Percentiles rank a stretch among this genome's conserved stretches.
These are phyloP conservation scores for Geotrichum cucujoidarum DNA, from an alignment of 1,139 yeast genomes.

Conservation along the genomic window DNA sequence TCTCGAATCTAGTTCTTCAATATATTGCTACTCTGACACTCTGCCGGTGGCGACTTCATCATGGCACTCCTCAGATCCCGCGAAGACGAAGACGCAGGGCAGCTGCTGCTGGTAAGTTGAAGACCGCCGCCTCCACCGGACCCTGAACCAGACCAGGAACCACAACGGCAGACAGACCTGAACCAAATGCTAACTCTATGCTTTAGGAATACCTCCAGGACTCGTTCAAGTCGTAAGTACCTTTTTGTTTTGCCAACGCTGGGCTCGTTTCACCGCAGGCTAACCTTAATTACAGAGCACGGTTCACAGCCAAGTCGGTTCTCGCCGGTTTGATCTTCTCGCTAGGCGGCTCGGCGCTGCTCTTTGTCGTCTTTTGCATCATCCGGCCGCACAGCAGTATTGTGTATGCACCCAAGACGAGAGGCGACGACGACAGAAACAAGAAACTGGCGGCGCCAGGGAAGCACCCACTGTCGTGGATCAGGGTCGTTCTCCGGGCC, in stretches of 20 bases:
- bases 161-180: no score
- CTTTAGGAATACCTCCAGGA: slow-evolving; percentile 16
- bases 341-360: slow-evolving; percentile 35
- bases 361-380: slow-evolving; percentile 32
- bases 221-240: slow-evolving; percentile 17
- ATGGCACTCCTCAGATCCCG: background rate
- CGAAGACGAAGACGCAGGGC: slow-evolving; percentile 12
- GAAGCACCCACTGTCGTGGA: slow-evolving; percentile 32
- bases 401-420: slow-evolving; percentile 36
- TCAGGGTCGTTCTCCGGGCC: slow-evolving; percentile 26
- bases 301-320: slow-evolving; percentile 34
- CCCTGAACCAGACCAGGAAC: no score
- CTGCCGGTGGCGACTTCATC: no score
- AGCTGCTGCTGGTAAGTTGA: slow-evolving; percentile 15
- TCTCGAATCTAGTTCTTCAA: no score
- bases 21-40: no score
- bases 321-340: slow-evolving; percentile 36
- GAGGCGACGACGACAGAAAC: slow-evolving; percentile 22
- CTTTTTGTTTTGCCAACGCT: background rate
- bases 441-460: slow-evolving; percentile 24
- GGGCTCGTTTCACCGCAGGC: background rate
- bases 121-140: no score
- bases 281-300: slow-evolving; percentile 23
- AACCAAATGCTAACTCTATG: no score
- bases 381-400: slow-evolving; percentile 37